A percentile compares a stretch with the other conserved stretches of the same genome.
phyloP scores from a whole-genome alignment of 164 flowering plant genomes.

The Liquidambar formosana region DNA sequence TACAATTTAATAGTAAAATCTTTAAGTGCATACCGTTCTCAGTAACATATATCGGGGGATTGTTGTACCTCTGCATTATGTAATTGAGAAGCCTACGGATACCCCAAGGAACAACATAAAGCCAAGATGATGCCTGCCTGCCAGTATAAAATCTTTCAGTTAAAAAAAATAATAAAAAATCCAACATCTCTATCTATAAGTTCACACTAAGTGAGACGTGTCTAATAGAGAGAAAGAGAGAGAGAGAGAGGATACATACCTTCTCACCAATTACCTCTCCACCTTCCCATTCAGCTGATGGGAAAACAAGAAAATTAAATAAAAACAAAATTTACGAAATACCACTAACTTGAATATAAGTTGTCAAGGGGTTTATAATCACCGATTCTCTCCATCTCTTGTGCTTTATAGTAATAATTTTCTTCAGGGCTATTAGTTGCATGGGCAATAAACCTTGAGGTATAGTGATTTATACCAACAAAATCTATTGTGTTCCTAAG shows the following conservation, averaged over 20 bases:
- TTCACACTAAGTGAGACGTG: not conserved
- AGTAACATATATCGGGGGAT: constrained; percentile 66
- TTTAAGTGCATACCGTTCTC: constrained; percentile 62
- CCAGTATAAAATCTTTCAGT: constrained; percentile 14
- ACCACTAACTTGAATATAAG: not conserved
- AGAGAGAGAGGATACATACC: constrained; percentile 42
- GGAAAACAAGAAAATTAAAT: constrained; percentile 11
- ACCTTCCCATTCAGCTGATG: constrained; percentile 61
- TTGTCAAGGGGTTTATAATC: not conserved
- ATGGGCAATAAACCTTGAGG: constrained; percentile 70
- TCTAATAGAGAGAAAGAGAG: constrained; percentile 11
- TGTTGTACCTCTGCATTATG: constrained; percentile 56
- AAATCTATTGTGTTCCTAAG: constrained; percentile 64
- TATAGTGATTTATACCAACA: constrained; percentile 89
- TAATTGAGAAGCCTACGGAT: constrained; percentile 65
- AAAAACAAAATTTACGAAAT: not conserved
- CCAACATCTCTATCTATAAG: not conserved
- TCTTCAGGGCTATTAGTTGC: constrained; percentile 33
- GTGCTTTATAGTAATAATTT: constrained; percentile 49
- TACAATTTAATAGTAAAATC: not conserved
- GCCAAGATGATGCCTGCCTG: constrained; percentile 98
- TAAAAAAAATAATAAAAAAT: not conserved
- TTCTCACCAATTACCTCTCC: constrained; percentile 73
- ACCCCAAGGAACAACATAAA: constrained; percentile 96
- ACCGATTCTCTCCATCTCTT: constrained; percentile 72